A percentile compares a stretch with the other conserved stretches of the same genome.
Evolutionary conservation across 169 alveolate species (phyloP).

Genomic region (Plasmodium ovale): DNA sequence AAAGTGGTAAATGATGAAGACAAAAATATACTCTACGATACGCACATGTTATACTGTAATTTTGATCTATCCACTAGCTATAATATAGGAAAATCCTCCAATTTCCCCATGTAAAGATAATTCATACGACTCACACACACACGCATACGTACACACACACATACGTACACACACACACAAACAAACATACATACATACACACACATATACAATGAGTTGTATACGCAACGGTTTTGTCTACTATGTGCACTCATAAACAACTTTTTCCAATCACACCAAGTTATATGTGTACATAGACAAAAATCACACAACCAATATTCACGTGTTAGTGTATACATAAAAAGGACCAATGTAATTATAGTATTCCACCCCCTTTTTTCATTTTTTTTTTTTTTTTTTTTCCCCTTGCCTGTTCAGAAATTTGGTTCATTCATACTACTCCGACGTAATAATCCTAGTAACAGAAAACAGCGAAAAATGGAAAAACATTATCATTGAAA

Average conservation of each 20-base stretch:
- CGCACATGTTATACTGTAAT: slow-evolving; percentile 51
- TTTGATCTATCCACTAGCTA: slow-evolving; percentile 44
- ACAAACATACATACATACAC: background rate
- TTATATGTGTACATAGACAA: background rate
- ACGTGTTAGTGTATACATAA: too few relatives aligned
- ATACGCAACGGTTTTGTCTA: too few relatives aligned
- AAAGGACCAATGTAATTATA: too few relatives aligned
- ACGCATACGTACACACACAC: background rate
- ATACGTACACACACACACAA: background rate
- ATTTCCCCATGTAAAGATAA: slow-evolving; percentile 46
- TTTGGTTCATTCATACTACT: slow-evolving; percentile 53
- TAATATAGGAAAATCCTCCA: slow-evolving; percentile 34
- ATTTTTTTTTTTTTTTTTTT: background rate
- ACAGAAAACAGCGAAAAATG: slow-evolving; percentile 55
- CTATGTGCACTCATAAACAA: too few relatives aligned
- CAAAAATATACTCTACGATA: slow-evolving; percentile 11
- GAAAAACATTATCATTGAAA: slow-evolving; percentile 49
- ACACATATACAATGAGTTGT: background rate
- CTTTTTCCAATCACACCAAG: too few relatives aligned
- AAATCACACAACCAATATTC: background rate
- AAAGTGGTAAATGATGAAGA: slow-evolving; percentile 27
- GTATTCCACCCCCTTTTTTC: background rate
- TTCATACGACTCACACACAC: too few relatives aligned
- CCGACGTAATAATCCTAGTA: slow-evolving; percentile 48
- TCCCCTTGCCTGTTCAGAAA: background rate